These are phyloP conservation scores for Sarcocystis neurona DNA, from an alignment of 169 alveolate genomes.

Conservation along the genomic window DNA sequence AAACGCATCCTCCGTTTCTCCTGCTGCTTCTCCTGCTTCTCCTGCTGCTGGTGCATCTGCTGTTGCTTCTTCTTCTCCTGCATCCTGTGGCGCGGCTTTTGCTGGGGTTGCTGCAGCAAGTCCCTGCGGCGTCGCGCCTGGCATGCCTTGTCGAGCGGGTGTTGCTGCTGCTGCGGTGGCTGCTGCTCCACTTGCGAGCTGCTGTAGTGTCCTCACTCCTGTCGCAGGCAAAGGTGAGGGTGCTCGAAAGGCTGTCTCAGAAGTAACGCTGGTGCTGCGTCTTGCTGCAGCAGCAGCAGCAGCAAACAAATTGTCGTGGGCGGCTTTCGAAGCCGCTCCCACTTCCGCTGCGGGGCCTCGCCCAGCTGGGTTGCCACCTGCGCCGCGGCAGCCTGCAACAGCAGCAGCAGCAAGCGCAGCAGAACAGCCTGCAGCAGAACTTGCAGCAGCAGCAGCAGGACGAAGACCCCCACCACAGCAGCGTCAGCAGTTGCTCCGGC, in stretches of 20 bases:
- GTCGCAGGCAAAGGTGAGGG: too few relatives aligned
- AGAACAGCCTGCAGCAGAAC: conserved; percentile 39
- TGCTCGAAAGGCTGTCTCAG: conserved; percentile 22
- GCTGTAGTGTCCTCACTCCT: too few relatives aligned
- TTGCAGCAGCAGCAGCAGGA: conserved; percentile 27
- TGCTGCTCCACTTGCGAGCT: conserved; percentile 39
- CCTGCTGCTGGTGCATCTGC: conserved; percentile 2
- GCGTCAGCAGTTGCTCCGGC: background rate
- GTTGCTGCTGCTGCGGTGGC: conserved; percentile 47
- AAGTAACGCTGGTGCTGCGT: background rate
- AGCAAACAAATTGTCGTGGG: background rate
- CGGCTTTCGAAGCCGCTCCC: conserved; percentile 32
- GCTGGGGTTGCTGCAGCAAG: conserved; percentile 46
- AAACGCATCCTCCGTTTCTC: background rate
- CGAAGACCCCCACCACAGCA: background rate
- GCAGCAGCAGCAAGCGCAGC: too few relatives aligned
- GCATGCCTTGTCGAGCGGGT: conserved; percentile 42
- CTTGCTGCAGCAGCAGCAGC: conserved; percentile 40
- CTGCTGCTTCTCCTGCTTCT: too few relatives aligned
- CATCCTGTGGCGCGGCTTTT: conserved; percentile 27
- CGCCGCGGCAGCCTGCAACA: too few relatives aligned
- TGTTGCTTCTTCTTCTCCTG: background rate
- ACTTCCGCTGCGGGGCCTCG: background rate
- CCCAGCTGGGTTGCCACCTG: conserved; percentile 19
- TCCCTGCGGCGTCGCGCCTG: too few relatives aligned